Conservation (phyloP, 2,329 filamentous ascomycete genomes). For the Fusarium illudens region DNA sequence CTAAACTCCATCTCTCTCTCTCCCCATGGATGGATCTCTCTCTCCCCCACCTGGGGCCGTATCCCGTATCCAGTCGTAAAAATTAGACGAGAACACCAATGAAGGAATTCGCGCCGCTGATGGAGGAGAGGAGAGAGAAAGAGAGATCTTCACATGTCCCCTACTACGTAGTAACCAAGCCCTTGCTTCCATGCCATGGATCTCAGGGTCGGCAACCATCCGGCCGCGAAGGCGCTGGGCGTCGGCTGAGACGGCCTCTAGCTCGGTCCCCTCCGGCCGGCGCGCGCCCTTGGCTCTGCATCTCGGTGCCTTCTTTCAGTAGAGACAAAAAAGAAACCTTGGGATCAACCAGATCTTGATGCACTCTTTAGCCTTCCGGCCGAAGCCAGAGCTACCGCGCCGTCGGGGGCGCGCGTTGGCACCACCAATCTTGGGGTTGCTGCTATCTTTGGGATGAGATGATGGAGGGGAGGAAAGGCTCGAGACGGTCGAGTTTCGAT, state of each 20-base stretch:
- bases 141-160: slow-evolving; percentile 7
- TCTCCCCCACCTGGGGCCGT: neutral
- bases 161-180: neutral
- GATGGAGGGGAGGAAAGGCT: neutral
- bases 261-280: neutral
- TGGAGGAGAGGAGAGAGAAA: neutral
- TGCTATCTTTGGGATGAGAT: slow-evolving; percentile 1
- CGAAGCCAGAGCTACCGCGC: slow-evolving; percentile 4
- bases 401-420: neutral
- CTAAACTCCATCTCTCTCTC: slow-evolving; percentile 23
- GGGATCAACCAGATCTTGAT: neutral
- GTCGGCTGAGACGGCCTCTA: slow-evolving; percentile 1
- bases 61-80: too few species aligned
- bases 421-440: neutral
- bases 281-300: neutral
- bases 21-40: too few species aligned
- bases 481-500: slow-evolving; percentile 16
- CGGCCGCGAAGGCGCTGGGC: neutral
- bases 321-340: neutral
- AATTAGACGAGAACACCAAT: neutral
- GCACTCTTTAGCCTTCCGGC: neutral
- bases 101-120: slow-evolving; percentile 21
- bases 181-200: slow-evolving; percentile 13
- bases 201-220: slow-evolving; percentile 1
- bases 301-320: neutral